These are phyloP conservation scores for Colletotrichum agaves DNA, from an alignment of 2,329 filamentous ascomycete genomes.

Conservation along the genomic window DNA sequence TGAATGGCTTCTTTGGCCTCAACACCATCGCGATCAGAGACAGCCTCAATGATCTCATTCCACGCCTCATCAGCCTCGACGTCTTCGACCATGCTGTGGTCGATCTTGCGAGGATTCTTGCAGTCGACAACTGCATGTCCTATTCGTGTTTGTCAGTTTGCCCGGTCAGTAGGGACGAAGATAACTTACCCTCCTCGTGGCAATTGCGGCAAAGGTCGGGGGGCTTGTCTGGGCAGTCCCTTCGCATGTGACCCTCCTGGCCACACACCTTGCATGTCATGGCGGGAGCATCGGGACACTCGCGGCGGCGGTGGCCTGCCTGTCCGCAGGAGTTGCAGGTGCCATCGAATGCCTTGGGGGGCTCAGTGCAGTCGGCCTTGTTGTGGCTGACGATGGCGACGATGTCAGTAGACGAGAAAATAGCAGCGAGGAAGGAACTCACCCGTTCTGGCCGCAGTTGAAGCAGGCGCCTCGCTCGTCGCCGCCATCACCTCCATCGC, in stretches of 20 bases:
- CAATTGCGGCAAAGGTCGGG: conserved; percentile 71
- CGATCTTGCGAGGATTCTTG: conserved; percentile 68
- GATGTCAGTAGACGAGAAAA: conserved; percentile 41
- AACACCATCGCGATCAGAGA: conserved; percentile 66
- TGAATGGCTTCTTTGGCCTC: conserved; percentile 69
- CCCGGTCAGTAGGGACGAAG: conserved; percentile 20
- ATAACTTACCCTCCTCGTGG: conserved; percentile 63
- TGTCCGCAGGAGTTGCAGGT: conserved; percentile 59
- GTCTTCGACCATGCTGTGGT: conserved; percentile 61
- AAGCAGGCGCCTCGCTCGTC: conserved; percentile 47
- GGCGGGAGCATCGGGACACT: conserved; percentile 71
- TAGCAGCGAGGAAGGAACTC: conserved; percentile 36
- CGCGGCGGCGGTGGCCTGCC: conserved; percentile 64
- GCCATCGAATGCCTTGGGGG: conserved; percentile 39
- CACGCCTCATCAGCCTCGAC: conserved; percentile 67
- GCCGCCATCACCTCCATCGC: conserved; percentile 23
- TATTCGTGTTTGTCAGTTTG: conserved; percentile 41
- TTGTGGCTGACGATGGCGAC: conserved; percentile 36
- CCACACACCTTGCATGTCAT: conserved; percentile 70
- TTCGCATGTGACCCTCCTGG: conserved; percentile 64
- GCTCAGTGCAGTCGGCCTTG: conserved; percentile 50
- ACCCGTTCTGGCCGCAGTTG: conserved; percentile 51
- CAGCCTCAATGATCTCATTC: conserved; percentile 63
- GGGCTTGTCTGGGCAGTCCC: conserved; percentile 71
- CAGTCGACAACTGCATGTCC: conserved; percentile 68